A percentile compares a stretch with the other conserved stretches of the same genome.
Conservation (phyloP, 768 basidiomycete species). For the Tephrocybe sp. region DNA sequence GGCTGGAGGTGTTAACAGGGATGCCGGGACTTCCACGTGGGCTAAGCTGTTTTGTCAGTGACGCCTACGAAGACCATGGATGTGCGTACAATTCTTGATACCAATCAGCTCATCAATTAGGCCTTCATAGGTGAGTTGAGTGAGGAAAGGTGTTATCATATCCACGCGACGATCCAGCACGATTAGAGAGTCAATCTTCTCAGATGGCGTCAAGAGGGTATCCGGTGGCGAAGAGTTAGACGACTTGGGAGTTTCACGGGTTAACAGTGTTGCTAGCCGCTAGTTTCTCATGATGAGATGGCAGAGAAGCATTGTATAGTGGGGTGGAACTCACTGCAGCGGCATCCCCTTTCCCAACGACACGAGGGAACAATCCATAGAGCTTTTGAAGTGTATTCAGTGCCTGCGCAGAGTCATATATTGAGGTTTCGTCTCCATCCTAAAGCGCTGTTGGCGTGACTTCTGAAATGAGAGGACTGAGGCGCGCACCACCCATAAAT, state of each 20-base stretch:
- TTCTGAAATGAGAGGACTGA: too few relatives aligned
- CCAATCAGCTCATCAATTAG: conserved; percentile 91
- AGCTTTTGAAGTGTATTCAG: conserved; percentile 79
- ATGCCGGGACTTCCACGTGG: conserved; percentile 78
- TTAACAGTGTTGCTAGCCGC: conserved; percentile 76
- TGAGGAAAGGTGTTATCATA: conserved; percentile 93
- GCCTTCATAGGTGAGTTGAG: conserved; percentile 96
- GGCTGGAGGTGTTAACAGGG: conserved; percentile 59
- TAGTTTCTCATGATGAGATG: conserved; percentile 26
- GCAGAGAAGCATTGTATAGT: conserved; percentile 3
- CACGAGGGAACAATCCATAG: conserved; percentile 88
- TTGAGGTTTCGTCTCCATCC: conserved; percentile 91
- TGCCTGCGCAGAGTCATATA: conserved; percentile 89
- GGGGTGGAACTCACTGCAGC: conserved; percentile 52
- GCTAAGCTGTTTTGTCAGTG: conserved; percentile 39
- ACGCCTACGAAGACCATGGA: not conserved
- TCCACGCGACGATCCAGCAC: conserved; percentile 89
- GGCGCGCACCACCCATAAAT: conserved; percentile 89
- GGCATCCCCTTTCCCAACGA: conserved; percentile 90
- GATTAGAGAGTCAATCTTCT: conserved; percentile 81
- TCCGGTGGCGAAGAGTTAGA: conserved; percentile 35
- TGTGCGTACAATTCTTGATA: conserved; percentile 76
- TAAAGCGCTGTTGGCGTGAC: conserved; percentile 31
- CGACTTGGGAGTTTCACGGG: conserved; percentile 51
- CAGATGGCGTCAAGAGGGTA: conserved; percentile 45